Conservation (phyloP, 2,329 filamentous ascomycete species). For the Pyrenophora graminea region DNA sequence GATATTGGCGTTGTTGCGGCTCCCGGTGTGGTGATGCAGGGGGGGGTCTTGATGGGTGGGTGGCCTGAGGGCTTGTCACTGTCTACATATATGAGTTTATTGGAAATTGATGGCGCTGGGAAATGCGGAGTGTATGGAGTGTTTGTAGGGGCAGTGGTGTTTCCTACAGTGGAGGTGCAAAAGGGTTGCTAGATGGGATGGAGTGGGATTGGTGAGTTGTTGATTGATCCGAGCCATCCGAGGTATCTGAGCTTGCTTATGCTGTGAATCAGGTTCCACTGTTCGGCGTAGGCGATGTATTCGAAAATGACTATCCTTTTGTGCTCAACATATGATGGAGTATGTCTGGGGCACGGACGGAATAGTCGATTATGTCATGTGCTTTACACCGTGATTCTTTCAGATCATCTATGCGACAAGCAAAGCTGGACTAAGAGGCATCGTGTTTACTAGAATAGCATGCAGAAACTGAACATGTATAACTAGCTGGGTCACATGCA, state of each 20-base stretch:
- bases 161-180: background rate
- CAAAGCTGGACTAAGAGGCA: no score
- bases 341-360: no score
- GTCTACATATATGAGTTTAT: slow-evolving; percentile 9
- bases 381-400: no score
- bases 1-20: slow-evolving; percentile 3
- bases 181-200: background rate
- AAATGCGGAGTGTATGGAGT: background rate
- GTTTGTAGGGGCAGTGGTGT: background rate
- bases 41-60: slow-evolving; percentile 10
- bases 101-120: slow-evolving; percentile 12
- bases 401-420: no score
- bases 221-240: background rate
- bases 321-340: no score
- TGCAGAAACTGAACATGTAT: no score
- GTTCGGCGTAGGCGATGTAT: background rate
- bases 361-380: no score
- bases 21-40: slow-evolving; percentile 6
- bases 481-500: no score
- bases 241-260: background rate
- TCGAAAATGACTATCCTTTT: no score
- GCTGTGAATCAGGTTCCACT: background rate
- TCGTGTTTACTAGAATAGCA: no score
- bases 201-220: background rate
- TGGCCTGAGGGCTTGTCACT: slow-evolving; percentile 19